Percentiles rank a stretch among this genome's conserved stretches.
Evolutionary conservation across 2,329 filamentous ascomycete genomes (phyloP).

Genomic region (Talaromyces sp.): DNA sequence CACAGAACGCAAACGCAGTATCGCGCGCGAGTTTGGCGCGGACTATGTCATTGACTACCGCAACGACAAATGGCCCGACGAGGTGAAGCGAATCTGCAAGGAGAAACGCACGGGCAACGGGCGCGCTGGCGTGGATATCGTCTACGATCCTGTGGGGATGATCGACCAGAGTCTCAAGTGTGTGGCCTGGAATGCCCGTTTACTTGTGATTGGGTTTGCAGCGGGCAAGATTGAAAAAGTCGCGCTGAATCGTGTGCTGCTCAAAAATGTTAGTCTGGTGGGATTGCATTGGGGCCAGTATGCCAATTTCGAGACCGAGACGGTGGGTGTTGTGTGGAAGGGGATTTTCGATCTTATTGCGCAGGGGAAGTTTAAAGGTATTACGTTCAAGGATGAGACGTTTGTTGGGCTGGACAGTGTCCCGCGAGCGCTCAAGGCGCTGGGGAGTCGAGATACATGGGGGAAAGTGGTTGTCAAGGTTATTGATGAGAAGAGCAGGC

Average conservation of each 20-base stretch:
- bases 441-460: slow-evolving; percentile 83
- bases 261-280: slow-evolving; percentile 90
- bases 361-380: slow-evolving; percentile 73
- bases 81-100: slow-evolving; percentile 65
- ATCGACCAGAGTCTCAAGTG: slow-evolving; percentile 87
- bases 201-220: slow-evolving; percentile 86
- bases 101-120: slow-evolving; percentile 59
- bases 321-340: slow-evolving; percentile 70
- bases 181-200: slow-evolving; percentile 84
- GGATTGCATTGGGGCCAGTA: slow-evolving; percentile 93
- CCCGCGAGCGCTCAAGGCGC: slow-evolving; percentile 67
- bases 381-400: slow-evolving; percentile 70
- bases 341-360: slow-evolving; percentile 75
- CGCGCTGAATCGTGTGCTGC: slow-evolving; percentile 81
- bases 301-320: slow-evolving; percentile 65
- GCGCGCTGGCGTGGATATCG: slow-evolving; percentile 73
- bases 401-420: slow-evolving; percentile 80
- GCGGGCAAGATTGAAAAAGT: slow-evolving; percentile 85
- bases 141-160: slow-evolving; percentile 90
- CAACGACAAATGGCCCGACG: slow-evolving; percentile 56
- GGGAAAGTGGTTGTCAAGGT: slow-evolving; percentile 92
- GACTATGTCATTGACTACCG: slow-evolving; percentile 79
- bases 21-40: slow-evolving; percentile 76
- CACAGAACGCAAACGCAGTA: slow-evolving; percentile 69
- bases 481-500: slow-evolving; percentile 50